phyloP scores from a whole-genome alignment of 23 red algal genomes.

The Gracilaria caudata region DNA sequence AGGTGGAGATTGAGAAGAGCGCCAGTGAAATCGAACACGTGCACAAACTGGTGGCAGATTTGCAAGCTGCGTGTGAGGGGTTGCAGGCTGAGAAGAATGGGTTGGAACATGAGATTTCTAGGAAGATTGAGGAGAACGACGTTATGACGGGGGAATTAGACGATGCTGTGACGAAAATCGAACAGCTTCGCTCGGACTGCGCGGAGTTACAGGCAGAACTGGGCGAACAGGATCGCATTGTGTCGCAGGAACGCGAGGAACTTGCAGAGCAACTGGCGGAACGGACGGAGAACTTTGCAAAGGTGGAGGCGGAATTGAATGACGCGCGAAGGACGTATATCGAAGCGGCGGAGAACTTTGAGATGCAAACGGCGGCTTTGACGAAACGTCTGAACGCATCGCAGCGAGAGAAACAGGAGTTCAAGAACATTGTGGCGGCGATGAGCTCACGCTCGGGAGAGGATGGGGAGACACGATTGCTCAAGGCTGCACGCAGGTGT shows the following conservation, averaged over 20 bases:
- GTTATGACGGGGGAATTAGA: neutral
- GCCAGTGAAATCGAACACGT: neutral
- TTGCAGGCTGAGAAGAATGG: neutral
- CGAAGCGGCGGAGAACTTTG: conserved; percentile 24
- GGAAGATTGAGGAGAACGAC: neutral
- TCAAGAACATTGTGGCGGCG: neutral
- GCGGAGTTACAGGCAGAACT: neutral
- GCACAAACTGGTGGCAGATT: neutral
- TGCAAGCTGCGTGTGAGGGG: neutral
- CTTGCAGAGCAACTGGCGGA: conserved; percentile 28
- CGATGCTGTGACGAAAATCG: neutral
- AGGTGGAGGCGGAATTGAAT: conserved; percentile 38
- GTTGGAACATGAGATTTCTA: neutral
- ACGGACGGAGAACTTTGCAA: conserved; percentile 20
- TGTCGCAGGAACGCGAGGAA: conserved; percentile 18
- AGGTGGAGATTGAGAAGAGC: conserved; percentile 3
- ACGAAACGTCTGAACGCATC: neutral
- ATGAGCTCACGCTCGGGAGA: neutral
- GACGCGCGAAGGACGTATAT: conserved; percentile 44
- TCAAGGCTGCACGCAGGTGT: neutral
- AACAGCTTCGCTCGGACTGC: neutral
- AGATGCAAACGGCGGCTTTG: conserved; percentile 7
- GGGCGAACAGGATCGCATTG: neutral
- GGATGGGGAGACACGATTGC: conserved; percentile 11
- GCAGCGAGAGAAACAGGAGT: conserved; percentile 1